phyloP scores from a whole-genome alignment of 2,329 filamentous ascomycete species.

The Phialemoniopsis sp. region DNA sequence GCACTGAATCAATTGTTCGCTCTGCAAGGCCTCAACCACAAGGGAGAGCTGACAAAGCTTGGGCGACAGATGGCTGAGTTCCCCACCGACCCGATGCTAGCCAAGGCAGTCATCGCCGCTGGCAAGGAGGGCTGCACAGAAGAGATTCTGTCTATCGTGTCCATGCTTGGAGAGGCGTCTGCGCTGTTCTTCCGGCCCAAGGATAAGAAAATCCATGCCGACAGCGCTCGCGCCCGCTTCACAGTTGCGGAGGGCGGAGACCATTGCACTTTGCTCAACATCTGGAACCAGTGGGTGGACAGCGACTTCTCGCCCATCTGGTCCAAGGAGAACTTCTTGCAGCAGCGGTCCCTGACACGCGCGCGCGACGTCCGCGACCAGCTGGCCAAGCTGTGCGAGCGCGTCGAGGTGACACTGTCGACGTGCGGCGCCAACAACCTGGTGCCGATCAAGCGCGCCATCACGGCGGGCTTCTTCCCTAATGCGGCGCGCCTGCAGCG shows the following conservation, averaged over 20 bases:
- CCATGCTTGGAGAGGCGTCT: slow-evolving; percentile 86
- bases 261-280: slow-evolving; percentile 81
- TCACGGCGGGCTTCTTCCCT: slow-evolving; percentile 90
- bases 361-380: slow-evolving; percentile 92
- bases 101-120: slow-evolving; percentile 82
- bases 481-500: slow-evolving; percentile 83
- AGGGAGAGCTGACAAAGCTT: slow-evolving; percentile 83
- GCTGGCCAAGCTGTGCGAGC: slow-evolving; percentile 85
- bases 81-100: slow-evolving; percentile 86
- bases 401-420: slow-evolving; percentile 77
- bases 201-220: slow-evolving; percentile 95
- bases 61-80: slow-evolving; percentile 88
- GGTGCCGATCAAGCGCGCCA: slow-evolving; percentile 76
- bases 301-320: slow-evolving; percentile 84
- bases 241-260: slow-evolving; percentile 89
- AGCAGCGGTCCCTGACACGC: slow-evolving; percentile 83
- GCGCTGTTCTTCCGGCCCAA: slow-evolving; percentile 93
- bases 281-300: slow-evolving; percentile 95
- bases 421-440: slow-evolving; percentile 68
- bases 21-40: slow-evolving; percentile 82
- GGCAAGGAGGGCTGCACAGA: slow-evolving; percentile 91
- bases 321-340: slow-evolving; percentile 89
- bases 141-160: slow-evolving; percentile 88
- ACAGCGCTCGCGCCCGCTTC: slow-evolving; percentile 84
- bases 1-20: slow-evolving; percentile 90